Percentiles rank a stretch among this genome's conserved stretches.
Conservation (phyloP, 768 basidiomycete species). For the Suillus subalutaceus region DNA sequence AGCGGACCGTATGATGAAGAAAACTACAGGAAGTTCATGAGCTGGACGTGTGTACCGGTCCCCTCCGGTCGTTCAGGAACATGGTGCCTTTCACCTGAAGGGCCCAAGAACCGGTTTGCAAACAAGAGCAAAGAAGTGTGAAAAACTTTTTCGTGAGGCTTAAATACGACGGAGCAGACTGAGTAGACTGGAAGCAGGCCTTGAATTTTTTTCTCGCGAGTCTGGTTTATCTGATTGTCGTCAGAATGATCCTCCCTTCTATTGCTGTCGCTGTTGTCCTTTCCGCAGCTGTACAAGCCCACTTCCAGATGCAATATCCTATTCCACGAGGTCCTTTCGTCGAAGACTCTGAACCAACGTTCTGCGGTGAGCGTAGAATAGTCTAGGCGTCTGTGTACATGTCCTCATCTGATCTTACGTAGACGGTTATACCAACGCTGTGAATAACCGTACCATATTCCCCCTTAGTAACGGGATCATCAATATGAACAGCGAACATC, state of each 20-base stretch:
- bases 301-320: slow-evolving; percentile 84
- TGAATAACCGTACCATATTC: slow-evolving; percentile 65
- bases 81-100: background rate
- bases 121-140: slow-evolving; percentile 25
- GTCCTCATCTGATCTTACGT: slow-evolving; percentile 8
- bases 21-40: too few relatives aligned
- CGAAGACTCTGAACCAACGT: slow-evolving; percentile 55
- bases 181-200: background rate
- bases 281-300: slow-evolving; percentile 55
- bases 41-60: too few relatives aligned
- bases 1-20: too few relatives aligned
- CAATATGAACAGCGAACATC: slow-evolving; percentile 67
- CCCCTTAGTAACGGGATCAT: slow-evolving; percentile 67
- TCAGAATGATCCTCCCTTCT: slow-evolving; percentile 38
- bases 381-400: background rate
- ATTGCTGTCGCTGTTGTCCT: slow-evolving; percentile 41
- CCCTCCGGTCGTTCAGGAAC: too few relatives aligned
- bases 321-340: slow-evolving; percentile 70
- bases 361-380: slow-evolving; percentile 59
- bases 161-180: background rate
- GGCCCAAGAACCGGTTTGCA: slow-evolving; percentile 6
- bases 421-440: slow-evolving; percentile 66
- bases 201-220: background rate
- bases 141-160: slow-evolving; percentile 19
- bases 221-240: background rate